Base-by-base conservation (phyloP, 495 filamentous ascomycete species). In the Pseudotulostoma volvatum region DNA sequence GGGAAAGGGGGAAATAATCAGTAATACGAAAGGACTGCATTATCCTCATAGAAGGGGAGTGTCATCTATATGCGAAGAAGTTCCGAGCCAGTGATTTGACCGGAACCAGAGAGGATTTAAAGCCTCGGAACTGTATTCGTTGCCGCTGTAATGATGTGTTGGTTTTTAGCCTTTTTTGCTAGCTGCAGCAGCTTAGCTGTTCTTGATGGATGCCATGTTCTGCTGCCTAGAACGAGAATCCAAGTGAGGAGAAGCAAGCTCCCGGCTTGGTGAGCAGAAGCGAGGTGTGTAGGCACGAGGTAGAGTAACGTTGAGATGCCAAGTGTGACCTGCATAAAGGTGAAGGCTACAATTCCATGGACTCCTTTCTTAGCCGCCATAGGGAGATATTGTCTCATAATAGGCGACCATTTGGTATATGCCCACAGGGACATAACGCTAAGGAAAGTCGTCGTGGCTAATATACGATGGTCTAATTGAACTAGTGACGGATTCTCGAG, bases 401-500 rank as follows among this genome's bases (percentile, higher is more conserved):
- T 60, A 1, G 65, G 60, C 3, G 72, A 77, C 19, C 76, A 72
- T 23, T 80, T 68, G 4, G 78, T 65, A 55, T 92, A 96, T 7
- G 70, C 73, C 58, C 78, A 86, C 9, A 96, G 64, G 1, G 71
- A 69, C 33, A 87, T 63, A 34, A 96, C 71, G 40, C 77, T 71
- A 13, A 76, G 77, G 61, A 95, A 93, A 5, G 92, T 94, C 1
- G 81, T 84, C 37, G 72, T 83, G 34, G 90, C 90, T 13, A 94
- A 66, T 42, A 88, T 79, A n/a, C 90, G 76, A 63, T 97, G 90
- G 56, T 97, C 82, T 17, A 97, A 71, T 56, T 97, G 90, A 7
- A 93, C 90, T 7, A 87, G 67, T 0, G 83, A 85, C 7, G 90
- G 92, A 60, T 97, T 97, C 65, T 95, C 90, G 8, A 93, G 77